Percentiles rank a stretch among this genome's conserved stretches.
Evolutionary conservation across 768 basidiomycete genomes (phyloP).

Genomic region (Lactarius tabidus): DNA sequence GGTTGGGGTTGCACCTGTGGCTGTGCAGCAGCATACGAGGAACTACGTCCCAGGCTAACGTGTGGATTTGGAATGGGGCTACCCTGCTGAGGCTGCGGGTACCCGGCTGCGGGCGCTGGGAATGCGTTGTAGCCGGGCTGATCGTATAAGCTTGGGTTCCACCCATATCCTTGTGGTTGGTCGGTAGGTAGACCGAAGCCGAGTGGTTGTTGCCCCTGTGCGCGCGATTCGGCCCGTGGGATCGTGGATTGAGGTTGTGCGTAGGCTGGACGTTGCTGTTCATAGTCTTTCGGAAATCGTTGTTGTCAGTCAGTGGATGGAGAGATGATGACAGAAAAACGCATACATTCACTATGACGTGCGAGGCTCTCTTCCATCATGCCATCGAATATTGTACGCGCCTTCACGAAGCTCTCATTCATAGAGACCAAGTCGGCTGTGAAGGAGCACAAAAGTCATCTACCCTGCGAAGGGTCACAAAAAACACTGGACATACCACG

Average conservation of each 20-base stretch:
- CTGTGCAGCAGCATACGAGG: slow-evolving; percentile 12
- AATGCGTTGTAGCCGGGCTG: slow-evolving; percentile 42
- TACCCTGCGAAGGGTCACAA: slow-evolving; percentile 2
- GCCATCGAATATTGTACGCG: slow-evolving; percentile 83
- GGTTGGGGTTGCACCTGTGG: slow-evolving; percentile 32
- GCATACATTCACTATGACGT: slow-evolving; percentile 60
- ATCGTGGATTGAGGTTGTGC: slow-evolving; percentile 29
- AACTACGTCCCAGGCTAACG: neutral
- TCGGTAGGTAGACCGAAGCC: slow-evolving; percentile 32
- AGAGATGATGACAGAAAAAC: slow-evolving; percentile 12
- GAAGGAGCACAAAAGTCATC: neutral
- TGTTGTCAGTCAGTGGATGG: slow-evolving; percentile 9
- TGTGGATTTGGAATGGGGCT: slow-evolving; percentile 19
- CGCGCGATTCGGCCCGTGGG: slow-evolving; percentile 34
- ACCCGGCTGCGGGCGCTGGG: slow-evolving; percentile 32
- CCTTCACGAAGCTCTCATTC: slow-evolving; percentile 91
- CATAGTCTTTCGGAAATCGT: slow-evolving; percentile 47
- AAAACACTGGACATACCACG: slow-evolving; percentile 41
- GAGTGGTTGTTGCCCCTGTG: slow-evolving; percentile 21
- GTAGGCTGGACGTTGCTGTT: slow-evolving; percentile 37
- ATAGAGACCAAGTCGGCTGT: slow-evolving; percentile 89
- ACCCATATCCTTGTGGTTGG: slow-evolving; percentile 46
- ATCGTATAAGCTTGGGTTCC: slow-evolving; percentile 46
- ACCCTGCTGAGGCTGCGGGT: slow-evolving; percentile 32
- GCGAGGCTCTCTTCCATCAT: slow-evolving; percentile 92